A percentile compares a stretch with the other conserved stretches of the same genome.
These are phyloP conservation scores for Hirsutella thompsonii DNA, from an alignment of 2,329 filamentous ascomycete species.

Conservation along the genomic window DNA sequence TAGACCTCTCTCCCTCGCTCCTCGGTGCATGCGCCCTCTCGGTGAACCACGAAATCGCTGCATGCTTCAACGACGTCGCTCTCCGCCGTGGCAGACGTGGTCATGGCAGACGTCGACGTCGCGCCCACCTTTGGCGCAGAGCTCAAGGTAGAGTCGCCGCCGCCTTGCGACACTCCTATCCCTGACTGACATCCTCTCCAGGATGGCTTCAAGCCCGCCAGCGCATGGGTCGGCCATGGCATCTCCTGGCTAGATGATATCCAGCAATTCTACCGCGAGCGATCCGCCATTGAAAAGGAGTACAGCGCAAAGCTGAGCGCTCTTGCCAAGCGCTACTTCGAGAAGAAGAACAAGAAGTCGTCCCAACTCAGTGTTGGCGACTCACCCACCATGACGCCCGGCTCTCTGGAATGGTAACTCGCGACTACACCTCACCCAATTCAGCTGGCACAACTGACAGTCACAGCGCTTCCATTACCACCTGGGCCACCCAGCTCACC, in stretches of 20 bases:
- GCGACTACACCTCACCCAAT: not conserved
- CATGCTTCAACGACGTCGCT: not conserved
- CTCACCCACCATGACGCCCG: slow-evolving; percentile 82
- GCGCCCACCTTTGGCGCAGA: slow-evolving; percentile 84
- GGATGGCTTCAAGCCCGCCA: slow-evolving; percentile 96
- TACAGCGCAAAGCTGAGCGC: slow-evolving; percentile 80
- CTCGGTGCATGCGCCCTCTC: slow-evolving; percentile 7
- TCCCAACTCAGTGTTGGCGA: slow-evolving; percentile 86
- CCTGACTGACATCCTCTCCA: slow-evolving; percentile 19
- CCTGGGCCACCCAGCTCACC: slow-evolving; percentile 87
- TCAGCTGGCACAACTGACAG: not conserved
- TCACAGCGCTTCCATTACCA: slow-evolving; percentile 77
- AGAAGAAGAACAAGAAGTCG: slow-evolving; percentile 88
- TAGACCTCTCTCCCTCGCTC: too few species aligned
- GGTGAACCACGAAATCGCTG: not conserved
- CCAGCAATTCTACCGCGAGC: slow-evolving; percentile 92
- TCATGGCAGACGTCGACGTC: slow-evolving; percentile 72
- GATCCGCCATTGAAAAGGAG: slow-evolving; percentile 90
- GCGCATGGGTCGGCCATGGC: slow-evolving; percentile 78
- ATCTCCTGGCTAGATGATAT: slow-evolving; percentile 95
- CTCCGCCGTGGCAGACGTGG: slow-evolving; percentile 58
- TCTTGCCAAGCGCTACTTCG: slow-evolving; percentile 91
- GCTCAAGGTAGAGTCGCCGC: slow-evolving; percentile 57
- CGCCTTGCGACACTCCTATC: not conserved
- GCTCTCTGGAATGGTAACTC: slow-evolving; percentile 72